These are phyloP conservation scores for Aureobasidium mangrovei DNA, from an alignment of 2,329 filamentous ascomycete genomes.

Conservation along the genomic window DNA sequence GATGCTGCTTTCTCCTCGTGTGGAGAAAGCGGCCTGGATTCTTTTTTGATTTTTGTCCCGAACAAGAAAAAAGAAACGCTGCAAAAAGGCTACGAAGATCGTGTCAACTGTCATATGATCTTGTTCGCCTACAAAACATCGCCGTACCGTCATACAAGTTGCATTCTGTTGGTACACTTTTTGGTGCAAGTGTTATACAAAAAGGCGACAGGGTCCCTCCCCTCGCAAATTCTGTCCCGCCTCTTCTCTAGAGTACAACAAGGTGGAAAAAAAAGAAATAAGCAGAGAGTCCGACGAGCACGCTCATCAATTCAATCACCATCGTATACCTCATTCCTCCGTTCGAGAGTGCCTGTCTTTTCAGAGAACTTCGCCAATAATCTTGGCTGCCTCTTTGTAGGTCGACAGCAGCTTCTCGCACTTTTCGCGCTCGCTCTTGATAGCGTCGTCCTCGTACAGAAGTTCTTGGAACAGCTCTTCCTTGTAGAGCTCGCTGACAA, in stretches of 20 bases:
- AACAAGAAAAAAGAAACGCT: not conserved
- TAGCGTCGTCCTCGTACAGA: conserved; percentile 91
- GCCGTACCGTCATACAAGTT: no score
- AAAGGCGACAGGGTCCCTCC: not conserved
- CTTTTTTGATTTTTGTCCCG: not conserved
- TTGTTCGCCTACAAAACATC: no score
- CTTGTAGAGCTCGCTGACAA: conserved; percentile 93
- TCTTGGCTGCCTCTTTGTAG: conserved; percentile 95
- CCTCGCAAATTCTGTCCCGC: not conserved
- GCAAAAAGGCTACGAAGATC: not conserved
- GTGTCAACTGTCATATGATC: not conserved
- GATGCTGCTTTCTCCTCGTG: no score
- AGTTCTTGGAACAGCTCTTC: conserved; percentile 85
- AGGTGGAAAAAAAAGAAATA: not conserved
- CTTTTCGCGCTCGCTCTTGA: conserved; percentile 97
- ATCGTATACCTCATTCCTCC: no score
- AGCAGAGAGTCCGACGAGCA: not conserved
- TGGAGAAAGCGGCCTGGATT: not conserved
- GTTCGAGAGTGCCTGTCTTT: no score
- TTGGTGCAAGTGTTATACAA: not conserved
- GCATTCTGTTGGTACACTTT: no score
- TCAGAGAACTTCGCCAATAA: conserved; percentile 90
- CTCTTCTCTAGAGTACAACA: not conserved
- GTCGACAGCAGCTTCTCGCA: conserved; percentile 93
- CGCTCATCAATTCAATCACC: no score